A percentile compares a stretch with the other conserved stretches of the same genome.
phyloP scores from a whole-genome alignment of 2,329 filamentous ascomycete species.

The Epichloe uncinata region DNA sequence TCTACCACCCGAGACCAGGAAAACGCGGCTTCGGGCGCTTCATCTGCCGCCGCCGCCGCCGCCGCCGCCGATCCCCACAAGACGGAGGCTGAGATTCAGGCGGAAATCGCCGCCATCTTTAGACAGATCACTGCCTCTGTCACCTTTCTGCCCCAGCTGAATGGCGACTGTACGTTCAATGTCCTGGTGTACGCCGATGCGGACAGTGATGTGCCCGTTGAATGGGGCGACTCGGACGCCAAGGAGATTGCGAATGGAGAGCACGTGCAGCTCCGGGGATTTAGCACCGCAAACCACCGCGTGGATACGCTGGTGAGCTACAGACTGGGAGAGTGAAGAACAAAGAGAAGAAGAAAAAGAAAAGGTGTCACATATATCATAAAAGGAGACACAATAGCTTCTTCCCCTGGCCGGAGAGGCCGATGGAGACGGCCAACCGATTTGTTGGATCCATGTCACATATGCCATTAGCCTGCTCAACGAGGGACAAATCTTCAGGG shows the following conservation, averaged over 20 bases:
- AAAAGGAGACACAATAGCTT: not conserved
- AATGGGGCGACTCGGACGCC: conserved; percentile 97
- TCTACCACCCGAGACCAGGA: conserved; percentile 51
- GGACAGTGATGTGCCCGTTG: conserved; percentile 89
- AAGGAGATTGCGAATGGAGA: conserved; percentile 93
- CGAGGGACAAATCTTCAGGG: no score
- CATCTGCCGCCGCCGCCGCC: conserved; percentile 12
- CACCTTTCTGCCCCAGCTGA: conserved; percentile 84
- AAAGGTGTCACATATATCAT: no score
- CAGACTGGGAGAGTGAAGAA: conserved; percentile 36
- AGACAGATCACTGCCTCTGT: conserved; percentile 96
- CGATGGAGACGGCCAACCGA: not conserved
- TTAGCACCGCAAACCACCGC: conserved; percentile 86
- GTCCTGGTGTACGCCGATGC: conserved; percentile 96
- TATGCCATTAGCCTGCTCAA: no score
- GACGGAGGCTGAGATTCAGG: conserved; percentile 85
- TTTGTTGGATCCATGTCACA: no score
- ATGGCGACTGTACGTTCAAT: conserved; percentile 93
- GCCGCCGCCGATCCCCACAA: conserved; percentile 46
- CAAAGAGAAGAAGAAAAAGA: no score
- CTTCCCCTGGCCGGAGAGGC: not conserved
- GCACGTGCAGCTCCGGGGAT: conserved; percentile 88
- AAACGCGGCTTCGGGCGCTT: conserved; percentile 36
- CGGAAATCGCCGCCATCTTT: conserved; percentile 93
- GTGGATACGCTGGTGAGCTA: conserved; percentile 97